phyloP scores from a whole-genome alignment of 2,329 filamentous ascomycete genomes.

The Dryadomyces quercus-mongolicae region DNA sequence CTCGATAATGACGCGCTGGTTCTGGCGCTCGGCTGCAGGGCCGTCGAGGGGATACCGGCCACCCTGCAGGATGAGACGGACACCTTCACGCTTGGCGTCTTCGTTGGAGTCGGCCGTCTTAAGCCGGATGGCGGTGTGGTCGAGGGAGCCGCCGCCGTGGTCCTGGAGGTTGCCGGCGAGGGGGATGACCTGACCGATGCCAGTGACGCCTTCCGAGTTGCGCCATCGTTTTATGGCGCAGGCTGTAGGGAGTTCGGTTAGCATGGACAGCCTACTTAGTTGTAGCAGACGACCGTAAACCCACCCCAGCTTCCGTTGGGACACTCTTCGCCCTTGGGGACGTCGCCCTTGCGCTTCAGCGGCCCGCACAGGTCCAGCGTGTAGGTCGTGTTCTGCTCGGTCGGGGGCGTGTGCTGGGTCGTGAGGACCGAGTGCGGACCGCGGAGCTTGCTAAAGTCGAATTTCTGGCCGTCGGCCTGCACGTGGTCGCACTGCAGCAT shows the following conservation, averaged over 20 bases:
- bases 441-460: constrained; percentile 50
- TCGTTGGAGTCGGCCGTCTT: constrained; percentile 50
- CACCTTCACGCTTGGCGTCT: constrained; percentile 57
- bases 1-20: constrained; percentile 70
- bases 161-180: constrained; percentile 61
- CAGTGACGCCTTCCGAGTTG: constrained; percentile 30
- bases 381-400: constrained; percentile 63
- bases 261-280: not conserved
- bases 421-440: constrained; percentile 60
- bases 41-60: constrained; percentile 43
- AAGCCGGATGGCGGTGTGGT: constrained; percentile 54
- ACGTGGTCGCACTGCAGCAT: constrained; percentile 53
- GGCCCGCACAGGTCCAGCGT: constrained; percentile 65
- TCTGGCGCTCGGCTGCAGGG: constrained; percentile 24
- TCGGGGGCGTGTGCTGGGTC: constrained; percentile 36
- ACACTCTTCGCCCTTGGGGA: constrained; percentile 47
- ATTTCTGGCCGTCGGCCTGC: constrained; percentile 43
- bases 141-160: constrained; percentile 44
- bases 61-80: constrained; percentile 57
- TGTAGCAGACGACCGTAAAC: not conserved
- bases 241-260: constrained; percentile 36
- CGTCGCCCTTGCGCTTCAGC: constrained; percentile 48
- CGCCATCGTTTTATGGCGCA: constrained; percentile 60
- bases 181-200: constrained; percentile 48
- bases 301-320: constrained; percentile 56